Percentiles rank a stretch among this genome's conserved stretches.
These are phyloP conservation scores for Harrya chromipes DNA, from an alignment of 768 basidiomycete species.

Conservation along the genomic window DNA sequence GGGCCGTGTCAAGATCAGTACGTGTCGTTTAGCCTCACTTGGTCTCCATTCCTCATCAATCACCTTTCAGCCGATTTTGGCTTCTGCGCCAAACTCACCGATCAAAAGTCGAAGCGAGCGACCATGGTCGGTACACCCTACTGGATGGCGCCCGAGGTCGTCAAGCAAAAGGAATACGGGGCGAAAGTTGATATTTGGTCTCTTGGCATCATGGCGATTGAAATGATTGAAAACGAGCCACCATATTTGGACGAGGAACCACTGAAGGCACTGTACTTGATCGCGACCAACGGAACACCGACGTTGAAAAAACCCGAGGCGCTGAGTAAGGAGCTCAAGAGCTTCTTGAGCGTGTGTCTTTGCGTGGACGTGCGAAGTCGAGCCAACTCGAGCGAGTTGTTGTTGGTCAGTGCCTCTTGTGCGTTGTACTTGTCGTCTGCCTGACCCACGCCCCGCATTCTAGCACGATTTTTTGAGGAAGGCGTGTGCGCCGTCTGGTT, in stretches of 20 bases:
- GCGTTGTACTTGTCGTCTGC: not conserved
- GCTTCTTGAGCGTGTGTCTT: conserved; percentile 95
- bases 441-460: not conserved
- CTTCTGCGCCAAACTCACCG: conserved; percentile 93
- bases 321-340: conserved; percentile 89
- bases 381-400: conserved; percentile 82
- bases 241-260: conserved; percentile 96
- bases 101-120: conserved; percentile 94
- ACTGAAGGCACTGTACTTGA: conserved; percentile 88
- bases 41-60: conserved; percentile 1
- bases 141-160: conserved; percentile 99
- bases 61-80: conserved; percentile 85
- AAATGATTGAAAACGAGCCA: conserved; percentile 98
- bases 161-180: conserved; percentile 96
- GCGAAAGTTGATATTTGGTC: conserved; percentile 98
- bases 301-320: conserved; percentile 95
- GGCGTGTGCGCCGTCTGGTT: conserved; percentile 75
- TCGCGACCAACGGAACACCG: conserved; percentile 97
- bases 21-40: conserved; percentile 30
- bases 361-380: conserved; percentile 95
- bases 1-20: conserved; percentile 97
- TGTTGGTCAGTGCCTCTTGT: conserved; percentile 56
- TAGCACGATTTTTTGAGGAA: conserved; percentile 95
- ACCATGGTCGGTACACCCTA: conserved; percentile 99
- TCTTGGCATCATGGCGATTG: conserved; percentile 96